Conservation (phyloP, 306 rosid species). For the Prunus dulcis region DNA sequence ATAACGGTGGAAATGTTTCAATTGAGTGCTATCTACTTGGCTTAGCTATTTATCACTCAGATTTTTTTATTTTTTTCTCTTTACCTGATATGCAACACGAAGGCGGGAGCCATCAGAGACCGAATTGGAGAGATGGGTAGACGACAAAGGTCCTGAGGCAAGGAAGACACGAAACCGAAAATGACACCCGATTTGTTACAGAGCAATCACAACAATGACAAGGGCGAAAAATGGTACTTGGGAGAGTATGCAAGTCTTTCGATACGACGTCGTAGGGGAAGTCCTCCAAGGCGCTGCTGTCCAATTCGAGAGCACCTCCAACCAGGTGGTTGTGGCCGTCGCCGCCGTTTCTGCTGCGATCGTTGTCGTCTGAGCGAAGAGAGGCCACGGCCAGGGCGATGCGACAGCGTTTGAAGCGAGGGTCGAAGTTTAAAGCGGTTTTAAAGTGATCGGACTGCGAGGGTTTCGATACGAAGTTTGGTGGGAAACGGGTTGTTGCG, state of each 20-base stretch:
- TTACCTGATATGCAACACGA: constrained; percentile 93
- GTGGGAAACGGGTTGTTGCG: constrained; percentile 1
- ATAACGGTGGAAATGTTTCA: background rate
- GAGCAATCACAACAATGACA: background rate
- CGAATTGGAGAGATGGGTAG: constrained; percentile 43
- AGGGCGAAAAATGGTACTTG: constrained; percentile 31
- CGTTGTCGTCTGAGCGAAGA: constrained; percentile 23
- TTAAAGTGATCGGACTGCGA: constrained; percentile 5
- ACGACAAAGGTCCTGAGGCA: constrained; percentile 68
- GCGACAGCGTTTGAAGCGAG: constrained; percentile 34
- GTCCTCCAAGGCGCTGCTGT: constrained; percentile 10
- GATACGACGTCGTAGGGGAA: constrained; percentile 38
- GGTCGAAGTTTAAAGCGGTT: background rate
- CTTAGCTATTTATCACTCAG: background rate
- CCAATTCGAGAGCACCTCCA: constrained; percentile 37
- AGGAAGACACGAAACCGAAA: constrained; percentile 2
- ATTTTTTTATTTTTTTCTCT: too few relatives aligned
- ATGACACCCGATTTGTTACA: background rate
- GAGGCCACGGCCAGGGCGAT: constrained; percentile 31
- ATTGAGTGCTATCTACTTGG: background rate
- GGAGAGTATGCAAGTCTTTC: constrained; percentile 57
- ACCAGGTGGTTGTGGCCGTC: background rate
- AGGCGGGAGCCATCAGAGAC: constrained; percentile 60
- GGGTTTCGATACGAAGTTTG: background rate
- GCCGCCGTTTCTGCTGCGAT: background rate